Evolutionary conservation across 2,329 filamentous ascomycete genomes (phyloP).

Genomic region (Daldinia sp.): DNA sequence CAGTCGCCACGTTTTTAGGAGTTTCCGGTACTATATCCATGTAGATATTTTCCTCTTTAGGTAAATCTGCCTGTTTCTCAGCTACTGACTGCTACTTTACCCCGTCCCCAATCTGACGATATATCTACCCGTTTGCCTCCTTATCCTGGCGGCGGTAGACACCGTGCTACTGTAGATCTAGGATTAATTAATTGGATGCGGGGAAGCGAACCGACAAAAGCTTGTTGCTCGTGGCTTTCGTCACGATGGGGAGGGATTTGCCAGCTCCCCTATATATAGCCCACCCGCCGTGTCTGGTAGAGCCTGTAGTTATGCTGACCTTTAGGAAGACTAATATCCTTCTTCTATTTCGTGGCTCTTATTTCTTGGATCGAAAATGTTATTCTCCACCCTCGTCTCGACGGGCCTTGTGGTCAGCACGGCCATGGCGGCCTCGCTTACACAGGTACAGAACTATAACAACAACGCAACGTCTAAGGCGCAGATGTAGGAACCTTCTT

Average conservation of each 20-base stretch:
- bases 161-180: constrained; percentile 26
- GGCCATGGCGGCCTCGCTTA: constrained; percentile 45
- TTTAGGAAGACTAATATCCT: background rate
- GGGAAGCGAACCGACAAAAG: constrained; percentile 20
- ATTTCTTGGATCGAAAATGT: constrained; percentile 26
- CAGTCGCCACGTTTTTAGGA: constrained; percentile 9
- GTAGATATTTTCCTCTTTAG: constrained; percentile 6
- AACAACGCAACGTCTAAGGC: constrained; percentile 50
- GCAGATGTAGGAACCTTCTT: constrained; percentile 44
- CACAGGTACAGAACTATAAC: constrained; percentile 47
- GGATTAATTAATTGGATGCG: constrained; percentile 18
- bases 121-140: background rate
- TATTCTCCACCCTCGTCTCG: constrained; percentile 36
- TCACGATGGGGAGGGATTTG: constrained; percentile 9
- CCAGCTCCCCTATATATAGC: constrained; percentile 19
- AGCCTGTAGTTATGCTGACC: background rate
- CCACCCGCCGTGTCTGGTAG: background rate
- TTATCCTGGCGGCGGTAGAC: background rate
- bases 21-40: constrained; percentile 2
- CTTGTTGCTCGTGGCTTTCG: constrained; percentile 16
- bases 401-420: constrained; percentile 37
- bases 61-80: constrained; percentile 6
- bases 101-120: background rate
- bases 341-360: background rate
- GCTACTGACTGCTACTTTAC: constrained; percentile 9